Base-by-base conservation (phyloP, 2,329 filamentous ascomycete species). In the Penicillium oxalicum region DNA sequence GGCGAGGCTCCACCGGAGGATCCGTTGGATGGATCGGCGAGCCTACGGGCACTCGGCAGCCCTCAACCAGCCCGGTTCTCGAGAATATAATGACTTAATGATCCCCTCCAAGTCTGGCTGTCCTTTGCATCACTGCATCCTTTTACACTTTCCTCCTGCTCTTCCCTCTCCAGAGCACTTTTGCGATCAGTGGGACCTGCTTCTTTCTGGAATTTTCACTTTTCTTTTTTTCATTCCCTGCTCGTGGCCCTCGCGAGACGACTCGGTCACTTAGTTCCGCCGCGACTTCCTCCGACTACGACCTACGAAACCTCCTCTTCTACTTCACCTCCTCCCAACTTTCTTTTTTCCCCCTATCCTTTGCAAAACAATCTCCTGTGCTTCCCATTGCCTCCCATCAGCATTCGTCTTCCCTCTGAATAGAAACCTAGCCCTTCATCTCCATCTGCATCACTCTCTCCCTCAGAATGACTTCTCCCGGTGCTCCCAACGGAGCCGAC, bases 401-500 rank as follows among this genome's bases (percentile, higher is more conserved):
- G 27, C 24, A 9, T 12, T 37, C 33, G 36, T n/a, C 13, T 13
- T 12, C 9, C 36, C 37, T 38, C 25, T 13, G 18, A 18, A 18
- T 18, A 18, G 18, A 18, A 18, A 18, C 18, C 29, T 32, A 32
- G 29, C 11, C 29, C 12, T 27, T 24, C 12, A 9, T 44, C 37
- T 38, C 25, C 9, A 12, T 37, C 18, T 18, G 29, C 32, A 11
- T 35, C 33, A n/a, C 26, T 3, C 18, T n/a, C 9, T 34, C 26
- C 29, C 39, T 29, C 32, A 4, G 13, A 4, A 26, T 24, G 27
- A n/a, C 9, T 8, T 28, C 33, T 61, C 77, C 83, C 53, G 78
- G 83, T 55, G 70, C 73, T 54, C 79, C 82, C 56, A 72, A 81
- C 54, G 72, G 67, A 48, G 70, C 71, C 42, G 65, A 75, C 40